Evolutionary conservation across 2,329 filamentous ascomycete species (phyloP), one percentile per base, ranked within the genome.

Genomic region (Penicillium sp.): DNA sequence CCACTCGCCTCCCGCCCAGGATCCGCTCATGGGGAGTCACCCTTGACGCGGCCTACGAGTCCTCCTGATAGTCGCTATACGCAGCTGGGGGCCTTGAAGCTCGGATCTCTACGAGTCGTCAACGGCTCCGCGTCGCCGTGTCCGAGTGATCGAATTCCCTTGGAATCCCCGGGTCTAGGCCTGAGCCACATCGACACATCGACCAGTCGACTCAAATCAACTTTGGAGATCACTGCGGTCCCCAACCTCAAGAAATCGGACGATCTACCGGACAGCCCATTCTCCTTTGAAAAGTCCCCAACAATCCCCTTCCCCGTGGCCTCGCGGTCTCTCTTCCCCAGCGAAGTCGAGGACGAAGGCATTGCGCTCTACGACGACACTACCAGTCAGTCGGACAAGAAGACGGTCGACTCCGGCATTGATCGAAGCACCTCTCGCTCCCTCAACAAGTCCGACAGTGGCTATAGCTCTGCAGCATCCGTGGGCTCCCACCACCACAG

Each of bases 31-130:
- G 43, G 49, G 4, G 27, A 40, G 11, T 36, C 45, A 32, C 43
- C 49, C 11, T 39, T 55, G 33, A 39, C 27, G 37, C 46, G 62
- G 57, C 40, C 64, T 50, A 41, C 52, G 48, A 49, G 68, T 56
- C 48, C 68, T 47, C 34, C 60, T 41, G 49, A 66, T 60, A 36
- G 59, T 55, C 40, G 62, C 56, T 71, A 71, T 47, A 68, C 67
- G n/a, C 67, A 70, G 47, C 49, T 71, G n/a, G 67, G 68, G 13
- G 62, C 61, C 5, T 56, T 71, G n/a, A 70, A 70, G 42, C 50
- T 68, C 25, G 68, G 68, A 8, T 69, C 68, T n/a, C 46, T 71
- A 28, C 65, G 68, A 24, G 65, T 71, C 6, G 67, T 71, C 5
- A 71, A 71, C 47, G 64, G 65, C 4, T 64, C 65, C 24, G 57